These are phyloP conservation scores for Ceratocystis papillata DNA, from an alignment of 2,329 filamentous ascomycete genomes.

Conservation along the genomic window DNA sequence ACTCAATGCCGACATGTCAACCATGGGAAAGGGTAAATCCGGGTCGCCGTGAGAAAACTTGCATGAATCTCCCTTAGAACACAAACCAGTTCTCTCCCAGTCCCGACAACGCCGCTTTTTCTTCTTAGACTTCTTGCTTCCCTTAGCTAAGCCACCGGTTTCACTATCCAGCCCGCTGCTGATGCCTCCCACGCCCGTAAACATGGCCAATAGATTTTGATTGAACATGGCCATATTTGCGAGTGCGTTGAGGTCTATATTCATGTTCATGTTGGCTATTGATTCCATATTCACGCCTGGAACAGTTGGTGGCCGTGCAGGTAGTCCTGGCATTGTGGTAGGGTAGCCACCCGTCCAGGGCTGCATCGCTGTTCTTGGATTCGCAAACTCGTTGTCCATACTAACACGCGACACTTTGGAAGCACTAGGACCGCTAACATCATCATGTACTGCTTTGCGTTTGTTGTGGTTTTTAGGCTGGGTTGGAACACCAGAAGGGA, in stretches of 20 bases:
- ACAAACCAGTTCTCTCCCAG: slow-evolving; percentile 16
- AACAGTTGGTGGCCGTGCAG: background rate
- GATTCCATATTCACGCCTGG: background rate
- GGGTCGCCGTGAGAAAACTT: slow-evolving; percentile 13
- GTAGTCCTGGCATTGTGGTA: background rate
- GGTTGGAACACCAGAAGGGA: slow-evolving; percentile 15
- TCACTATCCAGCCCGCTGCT: background rate
- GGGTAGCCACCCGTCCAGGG: slow-evolving; percentile 13
- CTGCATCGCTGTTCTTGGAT: slow-evolving; percentile 11
- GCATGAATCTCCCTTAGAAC: slow-evolving; percentile 18
- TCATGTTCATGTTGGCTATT: slow-evolving; percentile 15
- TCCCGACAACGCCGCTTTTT: slow-evolving; percentile 20
- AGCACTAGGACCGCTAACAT: background rate
- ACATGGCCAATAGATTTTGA: slow-evolving; percentile 22
- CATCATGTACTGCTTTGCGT: slow-evolving; percentile 17
- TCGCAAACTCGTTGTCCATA: slow-evolving; percentile 11
- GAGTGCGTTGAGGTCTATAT: slow-evolving; percentile 19
- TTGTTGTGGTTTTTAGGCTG: slow-evolving; percentile 16
- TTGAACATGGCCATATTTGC: slow-evolving; percentile 22
- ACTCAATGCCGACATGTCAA: slow-evolving; percentile 17
- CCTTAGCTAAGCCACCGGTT: slow-evolving; percentile 6
- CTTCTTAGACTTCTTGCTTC: slow-evolving; percentile 17
- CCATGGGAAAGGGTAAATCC: slow-evolving; percentile 1
- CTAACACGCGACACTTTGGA: slow-evolving; percentile 13
- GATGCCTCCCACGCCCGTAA: slow-evolving; percentile 10